Base-by-base conservation (phyloP, 306 rosid species). In the Citrullus amarus region DNA sequence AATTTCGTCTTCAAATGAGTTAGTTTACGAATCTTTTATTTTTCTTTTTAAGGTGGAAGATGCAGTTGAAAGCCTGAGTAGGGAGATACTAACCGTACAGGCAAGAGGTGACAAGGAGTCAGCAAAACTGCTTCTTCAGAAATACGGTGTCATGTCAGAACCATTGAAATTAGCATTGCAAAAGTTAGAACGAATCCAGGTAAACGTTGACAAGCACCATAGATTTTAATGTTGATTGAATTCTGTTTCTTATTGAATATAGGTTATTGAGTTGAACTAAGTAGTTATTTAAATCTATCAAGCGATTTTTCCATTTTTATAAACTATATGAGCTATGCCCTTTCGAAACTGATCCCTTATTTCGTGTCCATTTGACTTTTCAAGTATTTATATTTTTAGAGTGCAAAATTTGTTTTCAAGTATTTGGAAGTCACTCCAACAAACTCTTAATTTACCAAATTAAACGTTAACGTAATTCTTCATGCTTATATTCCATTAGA, bases 21-120 rank as follows among this genome's bases (percentile, higher is more conserved):
- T n/a, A 25, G 22, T 54, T 66, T 20, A 9, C 76, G 79, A 73
- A 30, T 54, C 68, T 44, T 41, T 56, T 41, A 34, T 44, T 51
- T 69, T 77, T 32, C 43, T 77, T 77, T 41, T 50, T 78, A 59
- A 95, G 98, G 82, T 88, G 85, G 97, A 87, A 81, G 96, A 76
- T 71, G 96, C 97, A 15, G 97, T 95, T 61, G 98, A 95, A 84
- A 84, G 92, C 79, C 71, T 95, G 71, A 91, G 97, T 84, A 87
- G 88, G 87, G 97, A 91, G 85, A 91, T 95, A 67, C 97, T 95
- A 68, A 92, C 96, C 73, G 87, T 89, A 76, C 98, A 95, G 85
- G 98, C 97, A 71, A 86, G 86, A 83, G 97, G 98, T 61, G 93
- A 95, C 87, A 95, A 95, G 84, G 86, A 82, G 83, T 91, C 96